Percentiles rank a stretch among this genome's conserved stretches.
These are phyloP conservation scores for Trypanosoma conorhini DNA, from an alignment of 208 protist genomes.

Conservation along the genomic window DNA sequence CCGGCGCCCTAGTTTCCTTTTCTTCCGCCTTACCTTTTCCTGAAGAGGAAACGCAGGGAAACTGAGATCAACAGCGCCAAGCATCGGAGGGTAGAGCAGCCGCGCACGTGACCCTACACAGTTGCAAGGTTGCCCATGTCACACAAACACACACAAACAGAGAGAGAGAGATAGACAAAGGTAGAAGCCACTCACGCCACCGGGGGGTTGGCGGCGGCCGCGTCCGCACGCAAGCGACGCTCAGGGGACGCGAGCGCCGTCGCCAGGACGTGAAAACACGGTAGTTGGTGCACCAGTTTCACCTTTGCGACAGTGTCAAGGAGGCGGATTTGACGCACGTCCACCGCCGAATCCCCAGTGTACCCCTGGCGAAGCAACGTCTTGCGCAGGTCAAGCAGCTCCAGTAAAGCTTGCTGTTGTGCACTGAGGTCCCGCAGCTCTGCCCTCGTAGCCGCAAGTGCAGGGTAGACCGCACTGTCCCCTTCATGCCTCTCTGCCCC, in stretches of 20 bases:
- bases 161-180: neutral
- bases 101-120: neutral
- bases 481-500: neutral
- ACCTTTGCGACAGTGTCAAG: conserved; percentile 18
- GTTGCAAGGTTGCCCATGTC: neutral
- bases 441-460: neutral
- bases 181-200: neutral
- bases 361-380: conserved; percentile 2
- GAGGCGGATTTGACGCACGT: neutral
- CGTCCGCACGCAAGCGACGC: neutral
- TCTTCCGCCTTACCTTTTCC: conserved; percentile 14
- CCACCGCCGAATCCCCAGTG: conserved; percentile 4
- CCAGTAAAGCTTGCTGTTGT: conserved; percentile 4
- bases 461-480: neutral
- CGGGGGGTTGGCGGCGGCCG: neutral
- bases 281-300: conserved; percentile 15
- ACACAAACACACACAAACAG: neutral
- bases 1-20: neutral
- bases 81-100: neutral
- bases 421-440: conserved; percentile 1
- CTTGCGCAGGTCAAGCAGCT: conserved; percentile 17
- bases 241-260: neutral
- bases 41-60: conserved; percentile 17
- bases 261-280: conserved; percentile 22
- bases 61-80: neutral